These are phyloP conservation scores for Talaromyces stipitatus DNA, from an alignment of 495 filamentous ascomycete species.

Conservation along the genomic window DNA sequence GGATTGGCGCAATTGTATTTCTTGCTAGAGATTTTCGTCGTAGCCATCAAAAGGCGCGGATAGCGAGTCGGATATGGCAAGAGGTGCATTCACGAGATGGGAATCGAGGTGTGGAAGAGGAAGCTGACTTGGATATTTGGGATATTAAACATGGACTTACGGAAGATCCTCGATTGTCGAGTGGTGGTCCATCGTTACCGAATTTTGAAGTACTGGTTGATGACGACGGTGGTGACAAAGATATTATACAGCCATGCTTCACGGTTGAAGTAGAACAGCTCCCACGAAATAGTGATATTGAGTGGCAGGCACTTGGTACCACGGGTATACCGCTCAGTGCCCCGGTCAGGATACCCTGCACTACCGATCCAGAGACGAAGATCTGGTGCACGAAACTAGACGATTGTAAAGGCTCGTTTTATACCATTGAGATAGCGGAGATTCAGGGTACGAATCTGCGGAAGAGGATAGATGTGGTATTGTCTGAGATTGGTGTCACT, in stretches of 20 bases:
- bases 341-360: neutral
- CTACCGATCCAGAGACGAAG: slow-evolving; percentile 4
- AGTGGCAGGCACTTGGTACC: slow-evolving; percentile 58
- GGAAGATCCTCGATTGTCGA: slow-evolving; percentile 7
- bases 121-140: slow-evolving; percentile 62
- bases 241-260: slow-evolving; percentile 53
- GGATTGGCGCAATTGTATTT: slow-evolving; percentile 66
- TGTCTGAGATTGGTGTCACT: neutral
- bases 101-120: slow-evolving; percentile 22
- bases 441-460: neutral
- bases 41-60: slow-evolving; percentile 20
- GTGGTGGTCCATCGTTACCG: slow-evolving; percentile 15
- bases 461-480: neutral
- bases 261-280: slow-evolving; percentile 64
- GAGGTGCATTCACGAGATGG: slow-evolving; percentile 30
- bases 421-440: slow-evolving; percentile 23
- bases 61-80: slow-evolving; percentile 46
- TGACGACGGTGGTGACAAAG: slow-evolving; percentile 8
- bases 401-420: slow-evolving; percentile 17
- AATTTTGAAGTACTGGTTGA: slow-evolving; percentile 19
- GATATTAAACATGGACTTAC: slow-evolving; percentile 52
- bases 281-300: slow-evolving; percentile 59
- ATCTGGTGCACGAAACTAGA: slow-evolving; percentile 15
- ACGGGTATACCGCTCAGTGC: slow-evolving; percentile 20
- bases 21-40: slow-evolving; percentile 33